A percentile compares a stretch with the other conserved stretches of the same genome.
These are phyloP conservation scores for Diplodia scrobiculata DNA, from an alignment of 2,329 filamentous ascomycete genomes.

Conservation along the genomic window DNA sequence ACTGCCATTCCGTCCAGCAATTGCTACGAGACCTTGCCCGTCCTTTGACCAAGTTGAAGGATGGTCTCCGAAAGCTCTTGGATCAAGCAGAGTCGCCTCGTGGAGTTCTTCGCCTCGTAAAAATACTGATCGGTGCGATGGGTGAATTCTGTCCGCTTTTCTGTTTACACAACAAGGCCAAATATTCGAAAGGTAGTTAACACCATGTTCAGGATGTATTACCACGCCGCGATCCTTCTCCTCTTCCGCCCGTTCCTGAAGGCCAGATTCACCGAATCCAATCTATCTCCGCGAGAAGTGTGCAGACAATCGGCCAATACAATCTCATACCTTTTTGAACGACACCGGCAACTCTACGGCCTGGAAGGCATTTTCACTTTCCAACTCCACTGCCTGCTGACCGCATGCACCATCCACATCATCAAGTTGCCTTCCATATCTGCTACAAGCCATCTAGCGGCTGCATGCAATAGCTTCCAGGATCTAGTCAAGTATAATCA, in stretches of 20 bases:
- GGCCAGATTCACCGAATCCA: constrained; percentile 32
- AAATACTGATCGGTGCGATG: neutral
- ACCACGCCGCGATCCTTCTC: constrained; percentile 33
- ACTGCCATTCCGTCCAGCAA: neutral
- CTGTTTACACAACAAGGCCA: neutral
- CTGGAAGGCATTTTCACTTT: constrained; percentile 33
- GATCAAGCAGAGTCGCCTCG: neutral
- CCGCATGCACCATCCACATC: constrained; percentile 34
- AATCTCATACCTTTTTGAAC: constrained; percentile 32
- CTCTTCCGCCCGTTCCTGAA: constrained; percentile 34
- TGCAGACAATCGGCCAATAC: constrained; percentile 32
- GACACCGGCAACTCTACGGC: constrained; percentile 31
- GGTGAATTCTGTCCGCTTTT: neutral
- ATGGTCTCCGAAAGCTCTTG: neutral
- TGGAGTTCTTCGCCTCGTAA: neutral
- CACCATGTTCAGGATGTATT: constrained; percentile 31
- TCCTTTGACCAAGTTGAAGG: neutral
- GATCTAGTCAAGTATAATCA: constrained; percentile 32
- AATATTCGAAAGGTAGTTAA: neutral
- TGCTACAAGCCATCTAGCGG: constrained; percentile 51
- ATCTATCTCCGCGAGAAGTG: constrained; percentile 31
- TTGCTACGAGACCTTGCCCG: neutral
- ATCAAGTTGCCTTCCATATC: constrained; percentile 34
- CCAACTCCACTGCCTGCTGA: constrained; percentile 34
- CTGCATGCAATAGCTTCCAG: constrained; percentile 34